phyloP scores from a whole-genome alignment of 805 yeast genomes.

The Teunomyces atbi region DNA sequence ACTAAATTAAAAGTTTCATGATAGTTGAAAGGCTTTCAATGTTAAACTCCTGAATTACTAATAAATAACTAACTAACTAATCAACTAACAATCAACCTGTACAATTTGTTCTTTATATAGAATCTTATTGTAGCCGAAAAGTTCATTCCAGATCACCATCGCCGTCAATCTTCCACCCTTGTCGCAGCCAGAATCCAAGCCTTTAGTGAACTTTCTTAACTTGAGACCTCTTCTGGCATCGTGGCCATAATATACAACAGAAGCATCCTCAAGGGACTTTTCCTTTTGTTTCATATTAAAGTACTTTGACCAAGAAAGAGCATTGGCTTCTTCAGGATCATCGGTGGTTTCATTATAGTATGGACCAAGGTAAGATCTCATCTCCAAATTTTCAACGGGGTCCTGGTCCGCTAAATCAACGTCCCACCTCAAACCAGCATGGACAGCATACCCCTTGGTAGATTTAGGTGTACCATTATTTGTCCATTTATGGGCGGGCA shows the following conservation, averaged over 20 bases:
- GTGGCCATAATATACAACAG: constrained; percentile 78
- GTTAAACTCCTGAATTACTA: too few relatives aligned
- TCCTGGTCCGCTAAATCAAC: constrained; percentile 53
- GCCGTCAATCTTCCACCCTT: constrained; percentile 72
- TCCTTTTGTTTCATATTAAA: constrained; percentile 49
- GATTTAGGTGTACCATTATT: constrained; percentile 28
- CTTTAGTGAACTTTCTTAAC: constrained; percentile 63
- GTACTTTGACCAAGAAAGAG: constrained; percentile 56
- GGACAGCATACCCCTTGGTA: constrained; percentile 59
- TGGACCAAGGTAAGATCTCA: constrained; percentile 69
- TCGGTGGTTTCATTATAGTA: constrained; percentile 58
- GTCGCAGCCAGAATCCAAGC: constrained; percentile 82
- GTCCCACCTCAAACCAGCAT: constrained; percentile 80
- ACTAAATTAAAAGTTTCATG: not conserved
- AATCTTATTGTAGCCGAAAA: constrained; percentile 5
- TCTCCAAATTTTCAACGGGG: constrained; percentile 61
- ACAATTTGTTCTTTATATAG: constrained; percentile 21
- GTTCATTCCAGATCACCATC: constrained; percentile 42
- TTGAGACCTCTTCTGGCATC: constrained; percentile 79
- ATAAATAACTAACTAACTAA: not conserved
- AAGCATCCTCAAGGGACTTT: constrained; percentile 26
- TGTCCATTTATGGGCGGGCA: constrained; percentile 40
- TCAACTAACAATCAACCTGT: constrained; percentile 11
- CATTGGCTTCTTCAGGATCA: constrained; percentile 32
- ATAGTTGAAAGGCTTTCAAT: too few relatives aligned